These are phyloP conservation scores for Leishmania martiniquensis DNA, from an alignment of 208 protist species.

Conservation along the genomic window DNA sequence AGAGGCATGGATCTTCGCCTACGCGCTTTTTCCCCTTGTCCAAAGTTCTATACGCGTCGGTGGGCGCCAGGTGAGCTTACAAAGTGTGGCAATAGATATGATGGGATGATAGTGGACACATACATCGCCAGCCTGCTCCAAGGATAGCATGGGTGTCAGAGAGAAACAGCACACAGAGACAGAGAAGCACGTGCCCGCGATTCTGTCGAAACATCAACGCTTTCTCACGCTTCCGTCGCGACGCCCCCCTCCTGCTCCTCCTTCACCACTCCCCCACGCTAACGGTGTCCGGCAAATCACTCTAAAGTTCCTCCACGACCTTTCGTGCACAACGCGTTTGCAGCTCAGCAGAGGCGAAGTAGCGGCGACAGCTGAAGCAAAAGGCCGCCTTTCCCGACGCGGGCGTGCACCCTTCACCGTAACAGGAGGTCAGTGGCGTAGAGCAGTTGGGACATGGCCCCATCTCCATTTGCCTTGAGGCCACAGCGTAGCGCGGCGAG, in stretches of 20 bases:
- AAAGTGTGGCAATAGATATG: neutral
- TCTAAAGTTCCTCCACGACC: conserved; percentile 6
- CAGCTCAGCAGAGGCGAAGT: conserved; percentile 79
- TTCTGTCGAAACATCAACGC: neutral
- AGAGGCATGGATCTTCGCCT: neutral
- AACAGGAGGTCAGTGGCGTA: conserved; percentile 49
- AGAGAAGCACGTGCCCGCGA: neutral
- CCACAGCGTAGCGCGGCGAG: conserved; percentile 29
- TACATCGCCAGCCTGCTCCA: neutral
- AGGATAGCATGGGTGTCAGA: neutral
- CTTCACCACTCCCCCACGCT: neutral
- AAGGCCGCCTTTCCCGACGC: conserved; percentile 62
- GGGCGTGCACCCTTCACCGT: conserved; percentile 15
- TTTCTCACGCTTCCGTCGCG: neutral
- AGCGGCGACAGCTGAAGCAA: conserved; percentile 80
- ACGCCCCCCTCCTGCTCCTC: neutral
- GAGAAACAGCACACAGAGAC: neutral
- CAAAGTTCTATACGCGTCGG: neutral
- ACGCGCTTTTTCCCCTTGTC: neutral
- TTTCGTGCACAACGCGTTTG: conserved; percentile 22
- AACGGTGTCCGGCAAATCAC: no score
- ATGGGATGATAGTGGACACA: neutral
- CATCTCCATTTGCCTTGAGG: conserved; percentile 37
- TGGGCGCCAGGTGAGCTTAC: neutral
- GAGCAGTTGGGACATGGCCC: conserved; percentile 77